These are phyloP conservation scores for Diplodia corticola DNA, from an alignment of 2,329 filamentous ascomycete genomes.

Conservation along the genomic window DNA sequence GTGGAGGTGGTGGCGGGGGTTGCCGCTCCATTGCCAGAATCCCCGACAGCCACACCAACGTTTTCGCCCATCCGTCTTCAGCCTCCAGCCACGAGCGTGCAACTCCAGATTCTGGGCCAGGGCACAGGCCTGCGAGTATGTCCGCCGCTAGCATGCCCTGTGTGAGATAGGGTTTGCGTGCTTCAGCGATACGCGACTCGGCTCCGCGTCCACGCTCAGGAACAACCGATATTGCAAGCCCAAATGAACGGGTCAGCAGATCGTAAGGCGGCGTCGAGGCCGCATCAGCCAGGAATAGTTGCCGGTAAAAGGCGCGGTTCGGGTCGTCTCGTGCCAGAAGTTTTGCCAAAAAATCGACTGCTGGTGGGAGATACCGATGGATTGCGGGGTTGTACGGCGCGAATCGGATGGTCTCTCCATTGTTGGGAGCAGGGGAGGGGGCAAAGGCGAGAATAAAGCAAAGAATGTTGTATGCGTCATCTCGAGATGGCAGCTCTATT, in stretches of 20 bases:
- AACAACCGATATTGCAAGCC: constrained; percentile 78
- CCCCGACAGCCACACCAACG: constrained; percentile 73
- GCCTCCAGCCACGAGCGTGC: constrained; percentile 80
- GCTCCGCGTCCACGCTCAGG: constrained; percentile 69
- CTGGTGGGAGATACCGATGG: constrained; percentile 85
- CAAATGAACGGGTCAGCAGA: constrained; percentile 83
- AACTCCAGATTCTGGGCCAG: constrained; percentile 68
- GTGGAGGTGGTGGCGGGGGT: constrained; percentile 27
- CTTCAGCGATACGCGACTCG: constrained; percentile 69
- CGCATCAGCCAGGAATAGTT: constrained; percentile 75
- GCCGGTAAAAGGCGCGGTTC: constrained; percentile 80
- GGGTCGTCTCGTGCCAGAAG: constrained; percentile 90
- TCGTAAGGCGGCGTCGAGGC: constrained; percentile 67
- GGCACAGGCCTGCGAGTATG: constrained; percentile 75
- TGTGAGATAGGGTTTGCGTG: constrained; percentile 84
- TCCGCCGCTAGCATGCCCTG: constrained; percentile 90
- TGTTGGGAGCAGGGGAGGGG: constrained; percentile 69
- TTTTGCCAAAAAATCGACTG: constrained; percentile 88
- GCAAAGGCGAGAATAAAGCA: constrained; percentile 91
- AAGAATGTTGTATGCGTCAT: constrained; percentile 82
- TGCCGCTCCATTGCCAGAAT: constrained; percentile 50
- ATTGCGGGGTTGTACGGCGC: constrained; percentile 75
- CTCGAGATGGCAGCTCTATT: constrained; percentile 78
- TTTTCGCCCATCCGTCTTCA: constrained; percentile 79
- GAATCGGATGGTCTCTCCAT: constrained; percentile 64